Percentiles rank a stretch among this genome's conserved stretches.
phyloP scores from a whole-genome alignment of 31 red algal species.

The Asparagopsis taxiformis region DNA sequence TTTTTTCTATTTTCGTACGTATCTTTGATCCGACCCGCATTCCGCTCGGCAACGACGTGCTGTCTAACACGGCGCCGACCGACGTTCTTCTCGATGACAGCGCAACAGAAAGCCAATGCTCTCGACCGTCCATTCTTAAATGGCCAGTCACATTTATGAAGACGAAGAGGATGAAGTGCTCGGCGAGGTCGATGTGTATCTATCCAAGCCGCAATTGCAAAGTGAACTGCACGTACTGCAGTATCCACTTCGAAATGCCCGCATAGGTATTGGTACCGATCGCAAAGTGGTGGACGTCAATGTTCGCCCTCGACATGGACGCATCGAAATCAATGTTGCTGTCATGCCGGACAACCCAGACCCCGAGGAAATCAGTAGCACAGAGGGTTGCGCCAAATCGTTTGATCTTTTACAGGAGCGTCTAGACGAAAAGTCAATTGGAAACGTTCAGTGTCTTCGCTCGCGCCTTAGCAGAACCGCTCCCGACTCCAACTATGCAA shows the following conservation, averaged over 20 bases:
- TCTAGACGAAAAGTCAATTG: constrained; percentile 30
- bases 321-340: constrained; percentile 29
- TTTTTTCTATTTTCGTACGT: no score
- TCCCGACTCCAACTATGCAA: constrained; percentile 21
- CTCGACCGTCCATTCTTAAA: not conserved
- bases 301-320: constrained; percentile 45
- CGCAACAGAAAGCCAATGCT: no score
- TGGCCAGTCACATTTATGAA: not conserved
- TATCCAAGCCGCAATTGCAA: constrained; percentile 1
- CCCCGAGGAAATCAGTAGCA: constrained; percentile 1
- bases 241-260: constrained; percentile 46
- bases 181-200: constrained; percentile 38
- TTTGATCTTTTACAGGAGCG: constrained; percentile 14
- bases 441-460: constrained; percentile 25
- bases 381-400: constrained; percentile 13
- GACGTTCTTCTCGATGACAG: no score
- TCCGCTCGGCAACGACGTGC: no score
- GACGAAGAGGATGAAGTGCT: constrained; percentile 37
- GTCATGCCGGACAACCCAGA: constrained; percentile 31
- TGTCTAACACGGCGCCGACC: no score
- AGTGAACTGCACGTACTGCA: constrained; percentile 43
- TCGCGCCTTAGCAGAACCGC: constrained; percentile 5
- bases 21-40: no score
- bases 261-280: constrained; percentile 30
- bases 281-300: constrained; percentile 23